Percentiles rank a stretch among this genome's conserved stretches.
These are phyloP conservation scores for Erysimum cheiri DNA, from an alignment of 441 rosid species.

Conservation along the genomic window DNA sequence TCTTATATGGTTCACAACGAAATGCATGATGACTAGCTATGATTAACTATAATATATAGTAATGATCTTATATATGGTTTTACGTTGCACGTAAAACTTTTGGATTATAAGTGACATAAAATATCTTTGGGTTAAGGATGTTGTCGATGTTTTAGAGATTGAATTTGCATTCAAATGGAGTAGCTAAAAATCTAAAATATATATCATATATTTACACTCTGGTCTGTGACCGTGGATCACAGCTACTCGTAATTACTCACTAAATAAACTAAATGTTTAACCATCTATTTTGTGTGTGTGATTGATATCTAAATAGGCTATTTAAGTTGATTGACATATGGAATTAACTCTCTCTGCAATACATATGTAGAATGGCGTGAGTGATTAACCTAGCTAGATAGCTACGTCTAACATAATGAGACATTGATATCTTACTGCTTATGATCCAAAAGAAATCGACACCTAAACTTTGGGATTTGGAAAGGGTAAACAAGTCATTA, in stretches of 20 bases:
- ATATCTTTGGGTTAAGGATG: not conserved
- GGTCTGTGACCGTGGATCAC: no score
- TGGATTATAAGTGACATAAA: not conserved
- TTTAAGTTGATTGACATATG: not conserved
- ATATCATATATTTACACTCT: no score
- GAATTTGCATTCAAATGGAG: not conserved
- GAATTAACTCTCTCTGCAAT: not conserved
- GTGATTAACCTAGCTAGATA: slow-evolving; percentile 23
- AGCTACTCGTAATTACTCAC: not conserved
- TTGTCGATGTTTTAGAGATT: not conserved
- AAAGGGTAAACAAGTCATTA: slow-evolving; percentile 3
- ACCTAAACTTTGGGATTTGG: not conserved
- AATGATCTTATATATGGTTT: not conserved
- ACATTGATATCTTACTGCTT: slow-evolving; percentile 12
- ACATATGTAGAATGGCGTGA: not conserved
- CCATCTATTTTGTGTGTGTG: not conserved
- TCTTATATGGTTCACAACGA: not conserved
- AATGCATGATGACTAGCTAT: not conserved
- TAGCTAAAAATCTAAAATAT: not conserved
- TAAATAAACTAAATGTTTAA: not conserved
- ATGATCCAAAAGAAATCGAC: slow-evolving; percentile 1
- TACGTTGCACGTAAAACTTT: not conserved
- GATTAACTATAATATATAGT: not conserved
- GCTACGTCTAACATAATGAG: slow-evolving; percentile 28
- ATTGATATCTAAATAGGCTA: not conserved